Conservation (phyloP, 352 stramenopile genomes). For the Globisporangium mamillatum region DNA sequence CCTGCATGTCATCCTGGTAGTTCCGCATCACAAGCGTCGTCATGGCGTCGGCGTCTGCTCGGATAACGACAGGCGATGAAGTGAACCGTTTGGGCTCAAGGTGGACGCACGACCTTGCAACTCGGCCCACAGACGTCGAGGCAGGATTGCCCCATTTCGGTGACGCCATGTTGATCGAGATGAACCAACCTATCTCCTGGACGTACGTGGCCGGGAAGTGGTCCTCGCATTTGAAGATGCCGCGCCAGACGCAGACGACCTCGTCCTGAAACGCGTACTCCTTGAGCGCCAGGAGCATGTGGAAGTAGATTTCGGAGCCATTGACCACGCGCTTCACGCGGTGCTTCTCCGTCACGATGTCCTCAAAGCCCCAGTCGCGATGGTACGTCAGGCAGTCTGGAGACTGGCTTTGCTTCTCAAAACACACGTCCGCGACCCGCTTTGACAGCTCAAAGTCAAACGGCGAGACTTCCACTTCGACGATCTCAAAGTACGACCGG, state of each 20-base stretch:
- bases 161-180: background rate
- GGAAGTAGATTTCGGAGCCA: background rate
- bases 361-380: slow-evolving; percentile 3
- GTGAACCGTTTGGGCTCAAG: slow-evolving; percentile 7
- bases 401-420: background rate
- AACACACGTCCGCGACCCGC: background rate
- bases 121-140: background rate
- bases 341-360: slow-evolving; percentile 8
- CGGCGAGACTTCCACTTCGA: slow-evolving; percentile 7
- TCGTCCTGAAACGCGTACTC: background rate
- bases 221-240: slow-evolving; percentile 10
- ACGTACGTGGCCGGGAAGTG: slow-evolving; percentile 13
- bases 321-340: background rate
- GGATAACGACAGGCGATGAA: background rate
- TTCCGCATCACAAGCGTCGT: slow-evolving; percentile 53
- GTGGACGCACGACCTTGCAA: slow-evolving; percentile 7
- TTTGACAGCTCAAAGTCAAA: slow-evolving; percentile 6
- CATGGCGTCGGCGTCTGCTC: slow-evolving; percentile 37
- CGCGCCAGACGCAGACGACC: slow-evolving; percentile 10
- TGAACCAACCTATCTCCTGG: slow-evolving; percentile 5
- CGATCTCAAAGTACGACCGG: slow-evolving; percentile 11
- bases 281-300: slow-evolving; percentile 7
- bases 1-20: slow-evolving; percentile 52
- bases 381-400: background rate
- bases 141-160: background rate